These are phyloP conservation scores for Crotalaria pallida DNA, from an alignment of 306 rosid genomes.

Conservation along the genomic window DNA sequence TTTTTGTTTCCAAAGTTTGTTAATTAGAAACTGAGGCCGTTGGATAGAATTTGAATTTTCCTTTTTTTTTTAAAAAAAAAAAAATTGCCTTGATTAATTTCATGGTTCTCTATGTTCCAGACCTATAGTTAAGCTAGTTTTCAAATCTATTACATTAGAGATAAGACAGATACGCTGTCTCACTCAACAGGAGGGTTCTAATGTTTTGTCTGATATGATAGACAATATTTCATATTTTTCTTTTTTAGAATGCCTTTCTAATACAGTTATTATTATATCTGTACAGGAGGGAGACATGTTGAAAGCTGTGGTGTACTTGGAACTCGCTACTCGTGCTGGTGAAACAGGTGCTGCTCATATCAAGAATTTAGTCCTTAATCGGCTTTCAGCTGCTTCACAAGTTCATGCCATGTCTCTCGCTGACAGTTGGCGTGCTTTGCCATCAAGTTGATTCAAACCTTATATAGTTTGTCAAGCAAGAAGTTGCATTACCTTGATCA, in stretches of 20 bases:
- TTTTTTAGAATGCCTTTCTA: neutral
- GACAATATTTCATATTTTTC: neutral
- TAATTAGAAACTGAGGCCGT: neutral
- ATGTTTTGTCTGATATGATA: neutral
- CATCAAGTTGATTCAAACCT: conserved; percentile 34
- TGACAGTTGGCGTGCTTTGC: conserved; percentile 67
- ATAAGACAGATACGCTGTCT: neutral
- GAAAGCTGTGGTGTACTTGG: conserved; percentile 84
- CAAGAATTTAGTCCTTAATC: conserved; percentile 60
- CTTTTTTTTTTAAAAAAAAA: too few species aligned
- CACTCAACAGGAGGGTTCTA: neutral
- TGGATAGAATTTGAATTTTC: too few species aligned
- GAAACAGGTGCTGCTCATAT: conserved; percentile 67
- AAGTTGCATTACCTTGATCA: neutral
- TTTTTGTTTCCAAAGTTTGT: conserved; percentile 7
- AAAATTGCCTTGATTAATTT: neutral
- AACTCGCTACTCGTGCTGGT: conserved; percentile 75
- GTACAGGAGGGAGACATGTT: conserved; percentile 73
- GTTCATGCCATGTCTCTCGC: conserved; percentile 53
- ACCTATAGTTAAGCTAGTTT: neutral
- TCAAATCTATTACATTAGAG: neutral
- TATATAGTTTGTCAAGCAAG: neutral
- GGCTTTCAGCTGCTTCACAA: conserved; percentile 50
- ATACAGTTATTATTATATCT: conserved; percentile 7
- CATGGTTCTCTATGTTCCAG: neutral